Conservation (phyloP, 176 grass and related monocot species). For the Carex kokanica region DNA sequence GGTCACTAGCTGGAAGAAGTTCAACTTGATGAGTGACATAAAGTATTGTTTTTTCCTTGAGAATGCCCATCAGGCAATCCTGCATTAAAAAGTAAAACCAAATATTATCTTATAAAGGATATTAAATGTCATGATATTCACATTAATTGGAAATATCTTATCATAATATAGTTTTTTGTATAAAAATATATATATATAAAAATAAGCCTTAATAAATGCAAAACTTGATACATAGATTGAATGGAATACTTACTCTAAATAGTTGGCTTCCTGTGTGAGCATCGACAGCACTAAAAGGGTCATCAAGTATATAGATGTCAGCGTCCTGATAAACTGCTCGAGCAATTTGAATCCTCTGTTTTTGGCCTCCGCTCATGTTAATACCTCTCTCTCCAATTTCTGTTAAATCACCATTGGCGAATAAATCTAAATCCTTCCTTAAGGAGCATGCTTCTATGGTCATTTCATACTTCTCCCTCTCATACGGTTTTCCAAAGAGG, state of each 20-base stretch:
- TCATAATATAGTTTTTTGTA: not conserved
- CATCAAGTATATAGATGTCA: constrained; percentile 93
- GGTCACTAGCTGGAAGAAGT: constrained; percentile 79
- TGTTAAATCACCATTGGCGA: constrained; percentile 87
- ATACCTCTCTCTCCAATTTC: constrained; percentile 99
- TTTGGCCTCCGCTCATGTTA: constrained; percentile 98
- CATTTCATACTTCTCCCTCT: constrained; percentile 62
- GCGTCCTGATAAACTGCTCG: constrained; percentile 79
- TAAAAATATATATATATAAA: constrained; percentile 30
- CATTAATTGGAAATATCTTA: not conserved
- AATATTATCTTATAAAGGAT: not conserved
- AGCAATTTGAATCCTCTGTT: constrained; percentile 95
- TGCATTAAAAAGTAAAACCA: constrained; percentile 34
- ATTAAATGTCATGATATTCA: not conserved
- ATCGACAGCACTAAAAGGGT: constrained; percentile 97
- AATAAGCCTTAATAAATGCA: not conserved
- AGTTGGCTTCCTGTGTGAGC: constrained; percentile 85
- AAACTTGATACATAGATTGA: constrained; percentile 11
- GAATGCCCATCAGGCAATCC: constrained; percentile 87
- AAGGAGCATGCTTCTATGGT: constrained; percentile 77
- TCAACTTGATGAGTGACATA: constrained; percentile 98
- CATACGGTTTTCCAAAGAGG: constrained; percentile 77
- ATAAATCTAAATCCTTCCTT: constrained; percentile 80
- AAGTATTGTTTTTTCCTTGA: constrained; percentile 84
- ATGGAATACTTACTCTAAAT: constrained; percentile 63